Conservation (phyloP, 169 alveolate genomes). For the Plasmodium malariae region DNA sequence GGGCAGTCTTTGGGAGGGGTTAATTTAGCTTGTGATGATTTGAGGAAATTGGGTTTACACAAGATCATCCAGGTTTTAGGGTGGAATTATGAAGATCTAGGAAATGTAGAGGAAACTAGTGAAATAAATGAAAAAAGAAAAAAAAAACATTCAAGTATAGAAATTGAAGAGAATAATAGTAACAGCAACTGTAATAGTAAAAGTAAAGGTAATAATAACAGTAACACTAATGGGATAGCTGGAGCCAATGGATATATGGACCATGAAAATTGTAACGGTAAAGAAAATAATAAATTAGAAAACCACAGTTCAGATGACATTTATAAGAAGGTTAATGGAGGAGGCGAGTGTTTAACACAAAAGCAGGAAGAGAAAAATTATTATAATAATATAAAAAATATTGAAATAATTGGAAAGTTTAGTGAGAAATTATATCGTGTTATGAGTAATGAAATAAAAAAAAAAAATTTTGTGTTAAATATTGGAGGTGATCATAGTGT, state of each 20-base stretch:
- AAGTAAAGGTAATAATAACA: not conserved
- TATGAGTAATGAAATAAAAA: slow-evolving; percentile 50
- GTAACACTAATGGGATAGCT: not conserved
- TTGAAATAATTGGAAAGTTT: slow-evolving; percentile 32
- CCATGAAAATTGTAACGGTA: not conserved
- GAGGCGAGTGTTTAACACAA: not conserved
- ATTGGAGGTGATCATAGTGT: slow-evolving; percentile 86
- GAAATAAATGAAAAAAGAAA: not conserved
- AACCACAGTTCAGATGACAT: not conserved
- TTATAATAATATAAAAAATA: slow-evolving; percentile 43
- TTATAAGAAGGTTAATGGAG: not conserved
- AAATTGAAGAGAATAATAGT: not conserved
- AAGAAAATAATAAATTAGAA: not conserved
- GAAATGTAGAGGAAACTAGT: slow-evolving; percentile 8
- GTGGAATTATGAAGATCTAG: slow-evolving; percentile 59
- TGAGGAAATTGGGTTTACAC: slow-evolving; percentile 36
- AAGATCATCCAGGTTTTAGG: slow-evolving; percentile 37
- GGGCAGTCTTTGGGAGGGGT: slow-evolving; percentile 66
- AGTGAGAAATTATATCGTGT: slow-evolving; percentile 18
- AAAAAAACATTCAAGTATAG: not conserved
- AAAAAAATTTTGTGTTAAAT: slow-evolving; percentile 75
- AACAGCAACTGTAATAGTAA: not conserved
- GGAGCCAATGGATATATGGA: not conserved
- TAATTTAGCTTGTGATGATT: slow-evolving; percentile 43
- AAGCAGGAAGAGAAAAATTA: not conserved